A percentile compares a stretch with the other conserved stretches of the same genome.
These are phyloP conservation scores for Mycosphaerella sp. DNA, from an alignment of 2,329 filamentous ascomycete species.

Conservation along the genomic window DNA sequence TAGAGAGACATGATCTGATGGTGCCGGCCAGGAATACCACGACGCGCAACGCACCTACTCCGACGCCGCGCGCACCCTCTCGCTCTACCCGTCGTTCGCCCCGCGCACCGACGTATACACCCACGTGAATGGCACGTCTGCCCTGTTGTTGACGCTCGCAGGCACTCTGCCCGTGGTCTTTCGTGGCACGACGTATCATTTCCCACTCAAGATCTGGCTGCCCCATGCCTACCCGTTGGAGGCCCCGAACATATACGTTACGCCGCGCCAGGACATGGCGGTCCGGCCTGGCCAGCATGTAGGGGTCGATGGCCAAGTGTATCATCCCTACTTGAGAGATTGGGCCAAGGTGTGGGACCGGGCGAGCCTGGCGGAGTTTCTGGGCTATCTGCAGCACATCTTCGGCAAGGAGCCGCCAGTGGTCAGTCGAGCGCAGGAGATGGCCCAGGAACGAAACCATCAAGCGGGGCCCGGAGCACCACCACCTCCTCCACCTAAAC, in stretches of 20 bases:
- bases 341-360: slow-evolving; percentile 83
- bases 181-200: slow-evolving; percentile 80
- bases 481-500: slow-evolving; percentile 35
- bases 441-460: slow-evolving; percentile 55
- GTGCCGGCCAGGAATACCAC: slow-evolving; percentile 67
- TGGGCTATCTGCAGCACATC: slow-evolving; percentile 73
- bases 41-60: slow-evolving; percentile 90
- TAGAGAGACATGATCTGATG: background rate
- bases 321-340: slow-evolving; percentile 88
- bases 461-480: slow-evolving; percentile 43
- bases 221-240: slow-evolving; percentile 85
- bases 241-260: slow-evolving; percentile 80
- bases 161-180: slow-evolving; percentile 91
- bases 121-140: slow-evolving; percentile 79
- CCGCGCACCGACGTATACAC: slow-evolving; percentile 94
- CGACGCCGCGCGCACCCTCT: slow-evolving; percentile 76
- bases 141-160: slow-evolving; percentile 75
- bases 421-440: slow-evolving; percentile 60
- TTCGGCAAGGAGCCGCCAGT: slow-evolving; percentile 95
- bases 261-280: slow-evolving; percentile 78
- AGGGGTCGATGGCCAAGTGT: slow-evolving; percentile 84
- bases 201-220: slow-evolving; percentile 88
- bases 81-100: slow-evolving; percentile 69
- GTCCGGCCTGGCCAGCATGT: slow-evolving; percentile 92
- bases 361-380: slow-evolving; percentile 75